Base-by-base conservation (phyloP, 1,139 yeast species). In the Nakaseomyces kungkrabaensis region DNA sequence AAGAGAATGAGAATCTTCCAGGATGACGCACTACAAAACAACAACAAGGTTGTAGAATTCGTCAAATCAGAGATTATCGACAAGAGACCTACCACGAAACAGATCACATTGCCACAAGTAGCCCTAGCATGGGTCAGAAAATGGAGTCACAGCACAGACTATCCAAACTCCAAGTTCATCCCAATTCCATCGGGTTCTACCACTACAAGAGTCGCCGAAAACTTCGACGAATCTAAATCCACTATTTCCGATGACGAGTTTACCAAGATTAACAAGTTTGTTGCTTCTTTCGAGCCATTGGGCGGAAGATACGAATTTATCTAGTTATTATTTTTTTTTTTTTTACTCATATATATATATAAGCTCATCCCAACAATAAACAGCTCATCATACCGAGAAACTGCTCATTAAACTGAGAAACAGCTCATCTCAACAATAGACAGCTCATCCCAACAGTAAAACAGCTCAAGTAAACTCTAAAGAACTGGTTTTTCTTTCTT, bases 141-240 rank as follows among this genome's bases (percentile, higher is more conserved):
- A 38, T 61, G 65, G 56, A 66, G 68, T 49, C 68, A 71, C 13
- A 56, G 70, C 27, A 67, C 73, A 0, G 59, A 71, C 65, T 77
- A 75, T 52, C 47, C 58, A 7, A 55, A 56, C 26, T 78, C 88
- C n/a, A 72, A 71, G 51, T 73, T 86, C 47, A 67, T 88, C 43
- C 95, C 96, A 43, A 85, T 87, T 62, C 95, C 95, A 27, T 82
- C 89, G 49, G 81, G 86, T 7, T 75, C 88, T 5, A 76, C 81
- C 26, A 68, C 70, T 7, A 73, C 67, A 17, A 79, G 85, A 61
- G 78, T 83, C 29, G 72, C 73, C 48, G 83, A 78, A 60, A 86
- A 85, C 67, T 71, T 76, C 55, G 71, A 74, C 6, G 64, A 69
- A 26, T 42, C 44, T 3, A 56, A 50, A 44, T 65, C 79, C 41